phyloP scores from a whole-genome alignment of 257 asterid species.

The Ocimum tenuiflorum region DNA sequence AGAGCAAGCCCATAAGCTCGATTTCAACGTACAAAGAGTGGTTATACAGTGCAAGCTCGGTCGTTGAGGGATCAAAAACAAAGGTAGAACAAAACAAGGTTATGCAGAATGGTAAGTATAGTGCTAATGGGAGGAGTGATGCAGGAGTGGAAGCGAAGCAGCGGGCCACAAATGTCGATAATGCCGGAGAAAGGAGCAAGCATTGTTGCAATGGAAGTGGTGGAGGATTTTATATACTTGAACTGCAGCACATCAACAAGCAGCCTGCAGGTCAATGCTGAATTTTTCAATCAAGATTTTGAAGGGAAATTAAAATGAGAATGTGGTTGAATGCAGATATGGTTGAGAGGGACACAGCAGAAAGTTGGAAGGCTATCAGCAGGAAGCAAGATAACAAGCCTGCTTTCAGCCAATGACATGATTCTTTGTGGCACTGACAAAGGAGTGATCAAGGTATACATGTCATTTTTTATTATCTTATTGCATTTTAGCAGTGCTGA shows the following conservation, averaged over 20 bases:
- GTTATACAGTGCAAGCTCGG: slow-evolving; percentile 54
- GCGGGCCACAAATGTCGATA: slow-evolving; percentile 49
- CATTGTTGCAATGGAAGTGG: slow-evolving; percentile 77
- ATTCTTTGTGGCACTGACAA: slow-evolving; percentile 84
- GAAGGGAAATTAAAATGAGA: background rate
- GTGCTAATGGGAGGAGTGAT: slow-evolving; percentile 22
- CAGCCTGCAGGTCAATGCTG: slow-evolving; percentile 60
- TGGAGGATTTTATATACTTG: slow-evolving; percentile 79
- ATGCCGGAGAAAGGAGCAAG: slow-evolving; percentile 57
- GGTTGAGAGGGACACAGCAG: slow-evolving; percentile 87
- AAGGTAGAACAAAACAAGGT: slow-evolving; percentile 45
- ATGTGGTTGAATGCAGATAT: slow-evolving; percentile 35
- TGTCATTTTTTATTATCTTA: background rate
- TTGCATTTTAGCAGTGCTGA: background rate
- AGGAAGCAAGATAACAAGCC: slow-evolving; percentile 85
- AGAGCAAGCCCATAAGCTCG: slow-evolving; percentile 62
- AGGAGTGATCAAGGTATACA: slow-evolving; percentile 87
- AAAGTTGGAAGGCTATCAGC: slow-evolving; percentile 91
- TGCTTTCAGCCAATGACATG: slow-evolving; percentile 83
- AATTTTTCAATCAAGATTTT: background rate
- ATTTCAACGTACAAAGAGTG: slow-evolving; percentile 64
- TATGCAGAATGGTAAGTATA: no score
- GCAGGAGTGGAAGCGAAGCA: slow-evolving; percentile 80
- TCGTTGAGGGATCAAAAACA: slow-evolving; percentile 60
- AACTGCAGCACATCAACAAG: slow-evolving; percentile 55